Base-by-base conservation (phyloP, 805 yeast species). In the Candida nitratophila region DNA sequence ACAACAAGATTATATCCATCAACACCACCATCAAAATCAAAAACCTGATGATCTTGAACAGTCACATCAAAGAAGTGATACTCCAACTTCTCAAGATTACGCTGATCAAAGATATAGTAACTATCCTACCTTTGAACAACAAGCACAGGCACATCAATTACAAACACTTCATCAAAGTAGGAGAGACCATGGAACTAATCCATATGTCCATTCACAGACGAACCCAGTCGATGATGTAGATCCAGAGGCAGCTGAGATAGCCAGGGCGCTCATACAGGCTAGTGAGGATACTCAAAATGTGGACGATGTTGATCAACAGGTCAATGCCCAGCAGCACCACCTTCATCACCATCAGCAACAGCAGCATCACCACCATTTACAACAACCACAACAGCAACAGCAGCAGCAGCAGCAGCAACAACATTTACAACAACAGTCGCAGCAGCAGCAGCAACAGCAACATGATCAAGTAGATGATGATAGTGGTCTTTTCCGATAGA, bases 261-360 rank as follows among this genome's bases (percentile, higher is more conserved):
- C 86, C 1, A 64, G 83, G 37, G 86, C 84, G 0, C 63, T 80
- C 51, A 78, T 80, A 40, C 83, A 78, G 47, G 81, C 83, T 0
- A 77, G 72, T 49, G 77, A 69, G 42, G 32, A 26, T 15, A 6
- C 32, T 67, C 55, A 14, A 10, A 19, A 14, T 12, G 29, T 22
- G 7, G 39, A 14, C 15, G 12, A 36, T 22, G 39, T 8, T 5
- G 40, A 37, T 4, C 19, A 22, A 26, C 20, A 37, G 3, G 40
- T 11, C 5, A 16, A 27, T 26, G 20, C 15, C 6, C 27, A 21
- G 15, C 16, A 11, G 15, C 27, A 35, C 11, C 27, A 20, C 12
- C 37, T n/a, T 35, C 24, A 35, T 20, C 37, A n/a, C 36, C 36
- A 33, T 24, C 6, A 7, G 27, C 27, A 24, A 10, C 27, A 24